Evolutionary conservation across 352 stramenopile species (phyloP), one percentile per base, ranked within the genome.

Genomic region (Halophytophthora batemanensis): DNA sequence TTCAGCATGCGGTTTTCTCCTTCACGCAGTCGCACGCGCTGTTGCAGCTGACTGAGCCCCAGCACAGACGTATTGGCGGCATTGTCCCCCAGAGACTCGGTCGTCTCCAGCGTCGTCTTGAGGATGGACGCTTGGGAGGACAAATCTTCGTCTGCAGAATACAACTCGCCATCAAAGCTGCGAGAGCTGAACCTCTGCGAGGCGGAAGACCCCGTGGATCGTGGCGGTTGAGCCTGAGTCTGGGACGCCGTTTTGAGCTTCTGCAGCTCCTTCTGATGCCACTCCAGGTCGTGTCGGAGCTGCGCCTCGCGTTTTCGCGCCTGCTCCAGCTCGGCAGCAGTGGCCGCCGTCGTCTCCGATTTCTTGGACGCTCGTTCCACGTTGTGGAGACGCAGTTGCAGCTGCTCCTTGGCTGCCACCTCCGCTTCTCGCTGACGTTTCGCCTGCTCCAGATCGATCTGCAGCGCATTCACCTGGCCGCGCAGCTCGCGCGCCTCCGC

Each of bases 1-100:
- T 86, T 87, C 12, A 91, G 63, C 48, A 91, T 66, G 15, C 72
- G 53, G 25, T 87, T 89, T 48, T 93, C 83, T 7, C 83, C 79
- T 21, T 93, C 83, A 3, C 76, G 75, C 2, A 93, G 50, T 6
- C 80, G 78, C 21, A 93, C 36, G 25, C 77, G 71, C 49, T 93
- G 83, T 48, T 90, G 76, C 31, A 93, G 53, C 33, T 93, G 83
- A 39, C 67, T 89, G 19, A 90, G 49, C 1, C 77, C 77, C n/a
- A 93, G 56, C 25, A 93, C 65, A 0, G 79, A 89, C 23, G 74
- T 74, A 31, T 71, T 76, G 13, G 56, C 41, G 3, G 45, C 55
- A 44, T 59, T 74, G 15, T 53, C 57, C 2, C 44, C 42, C 1
- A 67, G 31, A 2, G 67, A 49, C 15, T 79, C 77, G 11, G 48